Evolutionary conservation across 139 green algal species (phyloP).

Genomic region (Parachlorella kessleri): DNA sequence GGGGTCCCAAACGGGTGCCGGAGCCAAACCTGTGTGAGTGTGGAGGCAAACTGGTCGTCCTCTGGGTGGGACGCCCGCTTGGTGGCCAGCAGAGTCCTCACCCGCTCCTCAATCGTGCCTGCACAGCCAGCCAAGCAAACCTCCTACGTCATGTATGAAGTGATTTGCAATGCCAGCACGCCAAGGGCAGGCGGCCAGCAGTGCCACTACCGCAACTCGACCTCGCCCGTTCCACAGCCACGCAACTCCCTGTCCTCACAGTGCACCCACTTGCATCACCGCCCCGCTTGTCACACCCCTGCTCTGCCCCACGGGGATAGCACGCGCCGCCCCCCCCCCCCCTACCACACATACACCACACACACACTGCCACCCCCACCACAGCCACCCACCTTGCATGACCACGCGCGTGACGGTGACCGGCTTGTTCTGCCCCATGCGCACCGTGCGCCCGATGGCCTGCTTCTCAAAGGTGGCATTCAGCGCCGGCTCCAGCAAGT

Average conservation of each 20-base stretch:
- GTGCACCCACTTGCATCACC: too few species aligned
- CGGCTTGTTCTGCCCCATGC: slow-evolving; percentile 22
- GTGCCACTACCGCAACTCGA: neutral
- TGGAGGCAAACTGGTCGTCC: neutral
- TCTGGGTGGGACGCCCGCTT: neutral
- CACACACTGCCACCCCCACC: too few species aligned
- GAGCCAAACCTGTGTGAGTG: too few species aligned
- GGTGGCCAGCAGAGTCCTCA: neutral
- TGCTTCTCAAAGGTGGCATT: slow-evolving; percentile 34
- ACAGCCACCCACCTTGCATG: slow-evolving; percentile 6
- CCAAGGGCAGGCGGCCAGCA: neutral
- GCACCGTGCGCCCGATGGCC: slow-evolving; percentile 24
- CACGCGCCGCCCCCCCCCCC: too few species aligned
- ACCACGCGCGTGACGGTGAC: slow-evolving; percentile 31
- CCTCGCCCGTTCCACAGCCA: neutral
- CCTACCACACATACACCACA: too few species aligned
- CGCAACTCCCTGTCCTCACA: neutral
- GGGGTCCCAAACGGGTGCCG: too few species aligned
- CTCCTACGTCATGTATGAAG: neutral
- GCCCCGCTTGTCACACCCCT: too few species aligned
- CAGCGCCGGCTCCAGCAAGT: slow-evolving; percentile 29
- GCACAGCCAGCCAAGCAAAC: neutral
- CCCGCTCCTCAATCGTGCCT: neutral
- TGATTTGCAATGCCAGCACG: neutral
- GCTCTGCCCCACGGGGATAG: neutral